Base-by-base conservation (phyloP, 495 filamentous ascomycete genomes). In the Poronia punctata region DNA sequence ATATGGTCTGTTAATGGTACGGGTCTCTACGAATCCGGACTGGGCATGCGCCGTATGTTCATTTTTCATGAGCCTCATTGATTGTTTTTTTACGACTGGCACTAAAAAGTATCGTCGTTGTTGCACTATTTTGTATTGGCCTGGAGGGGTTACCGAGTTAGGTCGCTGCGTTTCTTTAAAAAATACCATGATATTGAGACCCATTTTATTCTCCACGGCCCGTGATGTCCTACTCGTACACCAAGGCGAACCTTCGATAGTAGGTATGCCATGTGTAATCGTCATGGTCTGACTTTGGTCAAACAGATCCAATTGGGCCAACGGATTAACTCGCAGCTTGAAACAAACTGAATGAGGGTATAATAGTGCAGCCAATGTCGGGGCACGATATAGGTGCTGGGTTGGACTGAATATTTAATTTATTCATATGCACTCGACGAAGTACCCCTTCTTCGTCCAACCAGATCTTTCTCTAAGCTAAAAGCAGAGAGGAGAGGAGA, bases 81-180 rank as follows among this genome's bases (percentile, higher is more conserved):
- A 35, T 43, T 29, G 19, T 30, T 45, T 45, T 34, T 36, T 19
- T 26, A 39, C 38, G 39, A 35, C 24, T 55, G 26, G 45, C 44
- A 30, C 30, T 37, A 22, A 46, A 48, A 45, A 32, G 52, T 48
- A 33, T 43, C 25, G 34, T 31, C 19, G 44, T 44, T 45, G 37
- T 49, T 51, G 39, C 37, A 32, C 38, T 39, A 27, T 54, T 51
- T 48, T 34, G 38, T 31, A 45, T 35, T 38, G 50, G 37, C 39
- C 32, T 19, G 44, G 37, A 40, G 29, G 45, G 39, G 29, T 52
- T 38, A 19, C 45, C 41, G 38, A 40, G 33, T 51, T 47, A 54
- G 48, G 48, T 47, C 27, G 41, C 41, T 44, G 28, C 44, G 46
- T 35, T 52, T 37, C 40, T 48, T 46, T 40, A 33, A 46, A 54